A percentile compares a stretch with the other conserved stretches of the same genome.
phyloP scores from a whole-genome alignment of 257 asterid genomes.

The Solanum neorickii region DNA sequence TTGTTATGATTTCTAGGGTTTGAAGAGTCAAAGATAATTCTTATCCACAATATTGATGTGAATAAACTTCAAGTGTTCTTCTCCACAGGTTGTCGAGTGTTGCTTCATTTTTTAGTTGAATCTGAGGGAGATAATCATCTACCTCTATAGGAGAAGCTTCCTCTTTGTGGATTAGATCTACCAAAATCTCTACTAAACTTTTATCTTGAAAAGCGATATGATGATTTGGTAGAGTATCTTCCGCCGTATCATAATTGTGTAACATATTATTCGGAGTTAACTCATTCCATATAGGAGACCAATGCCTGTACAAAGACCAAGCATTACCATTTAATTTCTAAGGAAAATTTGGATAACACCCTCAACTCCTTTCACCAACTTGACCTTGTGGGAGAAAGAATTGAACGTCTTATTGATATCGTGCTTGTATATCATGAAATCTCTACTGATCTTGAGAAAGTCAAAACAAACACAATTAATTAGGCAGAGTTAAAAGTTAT shows the following conservation, averaged over 20 bases:
- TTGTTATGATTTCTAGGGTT: not conserved
- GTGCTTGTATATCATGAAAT: too few relatives aligned
- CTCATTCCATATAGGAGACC: not conserved
- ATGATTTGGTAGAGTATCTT: not conserved
- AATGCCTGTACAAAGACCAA: not conserved
- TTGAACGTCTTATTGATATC: too few relatives aligned
- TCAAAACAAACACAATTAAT: not conserved
- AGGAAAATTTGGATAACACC: too few relatives aligned
- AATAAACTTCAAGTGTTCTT: not conserved
- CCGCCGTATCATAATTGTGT: not conserved
- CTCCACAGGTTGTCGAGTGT: not conserved
- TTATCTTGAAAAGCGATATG: not conserved
- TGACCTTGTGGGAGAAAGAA: too few relatives aligned
- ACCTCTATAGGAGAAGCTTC: not conserved
- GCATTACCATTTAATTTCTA: not conserved
- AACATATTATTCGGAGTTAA: not conserved
- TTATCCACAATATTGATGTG: not conserved
- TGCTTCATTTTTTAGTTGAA: not conserved
- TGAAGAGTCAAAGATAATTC: not conserved
- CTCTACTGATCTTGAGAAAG: not conserved
- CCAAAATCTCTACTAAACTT: not conserved
- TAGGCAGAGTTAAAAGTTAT: too few relatives aligned
- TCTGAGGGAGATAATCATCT: not conserved
- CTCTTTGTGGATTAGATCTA: not conserved
- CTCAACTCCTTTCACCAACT: too few relatives aligned